Evolutionary conservation across 106 monocot species (phyloP).

Genomic region (Xerophyta viscosa): DNA sequence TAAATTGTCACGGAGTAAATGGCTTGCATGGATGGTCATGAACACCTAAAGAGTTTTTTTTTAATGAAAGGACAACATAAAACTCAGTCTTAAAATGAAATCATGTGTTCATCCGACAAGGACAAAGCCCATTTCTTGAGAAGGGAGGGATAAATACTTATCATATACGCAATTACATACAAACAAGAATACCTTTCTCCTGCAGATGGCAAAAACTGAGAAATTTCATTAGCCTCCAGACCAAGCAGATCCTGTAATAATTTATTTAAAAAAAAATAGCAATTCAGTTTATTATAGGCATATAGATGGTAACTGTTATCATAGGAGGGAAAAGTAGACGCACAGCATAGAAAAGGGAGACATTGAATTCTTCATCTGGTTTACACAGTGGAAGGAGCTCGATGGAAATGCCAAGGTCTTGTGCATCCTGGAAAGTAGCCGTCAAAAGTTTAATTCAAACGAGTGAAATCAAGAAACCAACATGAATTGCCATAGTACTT

Average conservation of each 20-base stretch:
- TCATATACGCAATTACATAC: no score
- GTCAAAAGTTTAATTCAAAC: no score
- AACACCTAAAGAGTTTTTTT: no score
- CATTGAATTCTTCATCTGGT: slow-evolving; percentile 57
- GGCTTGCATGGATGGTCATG: no score
- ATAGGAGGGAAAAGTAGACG: slow-evolving; percentile 10
- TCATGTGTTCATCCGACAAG: no score
- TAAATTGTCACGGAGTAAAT: no score
- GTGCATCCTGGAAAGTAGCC: slow-evolving; percentile 57
- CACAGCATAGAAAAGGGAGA: slow-evolving; percentile 79
- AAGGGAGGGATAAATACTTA: no score
- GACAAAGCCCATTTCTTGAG: no score
- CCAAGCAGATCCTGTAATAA: slow-evolving; percentile 62
- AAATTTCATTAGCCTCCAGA: slow-evolving; percentile 54
- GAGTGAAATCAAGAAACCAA: no score
- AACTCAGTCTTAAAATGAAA: no score
- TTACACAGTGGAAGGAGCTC: slow-evolving; percentile 85
- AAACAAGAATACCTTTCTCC: slow-evolving; percentile 49
- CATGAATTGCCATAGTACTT: slow-evolving; percentile 26
- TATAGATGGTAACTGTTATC: neutral
- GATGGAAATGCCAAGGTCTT: slow-evolving; percentile 80
- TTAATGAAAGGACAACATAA: no score
- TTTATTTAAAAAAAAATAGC: neutral
- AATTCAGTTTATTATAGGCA: neutral
- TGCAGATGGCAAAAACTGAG: slow-evolving; percentile 54